A percentile compares a stretch with the other conserved stretches of the same genome.
phyloP scores from a whole-genome alignment of 768 basidiomycete genomes.

The Crassisporium funariophilum region DNA sequence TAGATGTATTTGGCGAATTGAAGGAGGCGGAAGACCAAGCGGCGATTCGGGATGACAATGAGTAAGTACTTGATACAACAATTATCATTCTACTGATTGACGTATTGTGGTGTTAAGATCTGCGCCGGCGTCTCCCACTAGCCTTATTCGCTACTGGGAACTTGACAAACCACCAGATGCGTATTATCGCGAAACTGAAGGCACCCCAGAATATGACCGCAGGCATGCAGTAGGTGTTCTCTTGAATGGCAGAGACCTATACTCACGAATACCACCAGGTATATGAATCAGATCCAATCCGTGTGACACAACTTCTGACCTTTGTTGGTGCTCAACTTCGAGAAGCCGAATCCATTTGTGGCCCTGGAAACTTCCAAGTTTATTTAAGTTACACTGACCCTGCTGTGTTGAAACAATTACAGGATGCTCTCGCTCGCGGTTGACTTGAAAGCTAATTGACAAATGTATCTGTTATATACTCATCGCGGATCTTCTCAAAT shows the following conservation, averaged over 20 bases:
- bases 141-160: slow-evolving; percentile 72
- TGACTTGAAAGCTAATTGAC: too few relatives aligned
- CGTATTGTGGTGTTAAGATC: slow-evolving; percentile 1
- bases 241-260: slow-evolving; percentile 3
- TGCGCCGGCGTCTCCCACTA: slow-evolving; percentile 38
- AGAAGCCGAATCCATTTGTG: slow-evolving; percentile 63
- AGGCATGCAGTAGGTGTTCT: slow-evolving; percentile 59
- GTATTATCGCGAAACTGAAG: slow-evolving; percentile 66
- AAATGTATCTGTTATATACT: neutral
- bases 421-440: slow-evolving; percentile 44
- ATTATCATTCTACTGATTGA: neutral
- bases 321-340: slow-evolving; percentile 61
- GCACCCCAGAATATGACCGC: slow-evolving; percentile 75
- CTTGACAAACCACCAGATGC: slow-evolving; percentile 55
- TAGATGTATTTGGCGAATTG: slow-evolving; percentile 86
- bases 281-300: slow-evolving; percentile 70
- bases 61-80: slow-evolving; percentile 17
- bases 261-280: slow-evolving; percentile 46
- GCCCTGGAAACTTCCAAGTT: slow-evolving; percentile 58
- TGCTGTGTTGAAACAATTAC: slow-evolving; percentile 71
- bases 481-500: neutral
- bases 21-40: slow-evolving; percentile 60
- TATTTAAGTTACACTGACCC: slow-evolving; percentile 74
- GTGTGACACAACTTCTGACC: slow-evolving; percentile 61
- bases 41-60: slow-evolving; percentile 31